A percentile compares a stretch with the other conserved stretches of the same genome.
Conservation (phyloP, 345 rosid genomes). For the Populus davidiana region DNA sequence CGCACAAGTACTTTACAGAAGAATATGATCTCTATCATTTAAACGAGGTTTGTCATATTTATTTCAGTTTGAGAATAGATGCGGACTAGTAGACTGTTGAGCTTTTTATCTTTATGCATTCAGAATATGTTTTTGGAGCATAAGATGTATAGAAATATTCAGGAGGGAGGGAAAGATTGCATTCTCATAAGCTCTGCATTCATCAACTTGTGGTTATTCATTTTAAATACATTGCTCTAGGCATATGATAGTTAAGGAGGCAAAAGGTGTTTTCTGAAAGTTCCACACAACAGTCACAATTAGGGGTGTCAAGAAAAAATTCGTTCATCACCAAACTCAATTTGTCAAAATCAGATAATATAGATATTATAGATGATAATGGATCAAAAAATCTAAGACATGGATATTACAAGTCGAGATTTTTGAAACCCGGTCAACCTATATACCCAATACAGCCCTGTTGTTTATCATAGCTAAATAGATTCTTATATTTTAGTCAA, state of each 20-base stretch:
- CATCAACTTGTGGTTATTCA: not conserved
- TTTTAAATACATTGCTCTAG: not conserved
- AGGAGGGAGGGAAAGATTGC: not conserved
- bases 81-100: not conserved
- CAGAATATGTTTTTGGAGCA: not conserved
- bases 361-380: not conserved
- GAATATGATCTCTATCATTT: slow-evolving; percentile 65
- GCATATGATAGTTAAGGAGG: not conserved
- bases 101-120: not conserved
- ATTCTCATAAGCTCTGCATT: not conserved
- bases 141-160: not conserved
- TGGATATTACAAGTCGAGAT: too few relatives aligned
- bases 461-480: too few relatives aligned
- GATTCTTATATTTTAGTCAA: too few relatives aligned
- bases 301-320: not conserved
- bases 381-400: not conserved
- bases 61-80: not conserved
- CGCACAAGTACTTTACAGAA: slow-evolving; percentile 76
- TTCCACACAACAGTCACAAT: not conserved
- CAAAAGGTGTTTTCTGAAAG: not conserved
- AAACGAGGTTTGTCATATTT: slow-evolving; percentile 57
- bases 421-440: too few relatives aligned
- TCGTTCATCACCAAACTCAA: too few relatives aligned
- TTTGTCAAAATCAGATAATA: not conserved
- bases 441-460: too few relatives aligned